Evolutionary conservation across 768 basidiomycete species (phyloP), one percentile per base, ranked within the genome.

Genomic region (Tulasnella sp.): DNA sequence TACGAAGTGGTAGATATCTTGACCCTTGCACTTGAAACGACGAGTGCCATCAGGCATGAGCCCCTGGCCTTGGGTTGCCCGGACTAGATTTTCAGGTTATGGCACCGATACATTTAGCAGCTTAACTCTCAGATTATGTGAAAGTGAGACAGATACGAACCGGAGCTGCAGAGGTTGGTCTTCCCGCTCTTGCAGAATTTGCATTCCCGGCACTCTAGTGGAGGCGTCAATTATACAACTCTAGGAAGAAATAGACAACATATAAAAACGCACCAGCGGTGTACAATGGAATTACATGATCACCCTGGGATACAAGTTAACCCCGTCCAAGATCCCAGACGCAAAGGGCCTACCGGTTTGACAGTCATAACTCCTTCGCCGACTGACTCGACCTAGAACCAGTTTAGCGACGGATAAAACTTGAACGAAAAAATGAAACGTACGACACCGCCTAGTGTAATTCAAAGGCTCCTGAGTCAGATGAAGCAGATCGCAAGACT

Each of bases 101-200:
- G n/a, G n/a, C n/a, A n/a, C n/a, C n/a, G n/a, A n/a, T n/a, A n/a
- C n/a, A n/a, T n/a, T n/a, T n/a, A n/a, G n/a, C n/a, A n/a, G n/a
- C n/a, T n/a, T n/a, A n/a, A n/a, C n/a, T n/a, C n/a, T n/a, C n/a
- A n/a, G n/a, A n/a, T n/a, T n/a, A n/a, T n/a, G n/a, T n/a, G n/a
- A n/a, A 47, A 63, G 37, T 35, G 29, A 41, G 6, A n/a, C 42
- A 1, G 36, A 7, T 9, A 47, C 79, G 64, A 71, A 93, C 93
- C 93, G 86, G 88, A 88, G 74, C 95, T 90, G 78, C 96, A 99
- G 19, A 99, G 87, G 81, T 99, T 99, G 72, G 97, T 99, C 85
- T 98, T 98, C 69, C 92, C 93, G 74, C 91, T 93, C 81, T 90
- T 96, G 86, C 97, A 99, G 84, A 98, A 98, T 81, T 98, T 98